Evolutionary conservation across 2,329 filamentous ascomycete species (phyloP), one percentile per base, ranked within the genome.

Genomic region (Alternaria ethzedia): DNA sequence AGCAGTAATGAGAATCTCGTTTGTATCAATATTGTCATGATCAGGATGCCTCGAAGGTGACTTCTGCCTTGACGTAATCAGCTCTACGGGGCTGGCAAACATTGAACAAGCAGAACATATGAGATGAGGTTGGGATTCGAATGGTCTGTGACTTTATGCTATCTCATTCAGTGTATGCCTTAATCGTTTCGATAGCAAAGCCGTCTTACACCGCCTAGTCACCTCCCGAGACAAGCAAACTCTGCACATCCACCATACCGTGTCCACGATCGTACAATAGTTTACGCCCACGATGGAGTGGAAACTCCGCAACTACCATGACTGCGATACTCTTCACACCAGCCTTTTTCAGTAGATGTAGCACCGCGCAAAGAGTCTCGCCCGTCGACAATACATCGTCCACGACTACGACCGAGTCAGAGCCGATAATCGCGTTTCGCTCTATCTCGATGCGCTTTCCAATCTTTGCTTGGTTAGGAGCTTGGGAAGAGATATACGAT

Each of bases 311-410:
- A 20, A 89, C 82, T 0, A 83, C 83, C 78, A 88, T 80, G n/a
- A 87, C 73, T 5, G 66, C 79, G 21, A 88, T 62, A 65, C 83
- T n/a, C 43, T 83, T 78, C 0, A 61, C 65, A 0, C 83, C 83
- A 63, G 78, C 82, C 68, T 84, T 52, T 1, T 44, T 12, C 25
- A 89, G 71, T 2, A 90, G 76, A 67, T 81, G 66, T 32, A 90
- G 68, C 36, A 87, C 80, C 7, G 85, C 86, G 72, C 79, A 84
- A 41, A 89, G 82, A 3, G 87, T 89, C 67, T 81, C 67, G 1
- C 86, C 87, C 0, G 84, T 86, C 6, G 87, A 82, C 59, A 90
- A 82, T 26, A 88, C 86, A 74, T 90, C 87, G 62, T 90, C 87
- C 6, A 90, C 81, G 0, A 89, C 82, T n/a, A 89, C 79, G 11